Evolutionary conservation across 352 stramenopile genomes (phyloP).

Genomic region (Globisporangium irregulare): DNA sequence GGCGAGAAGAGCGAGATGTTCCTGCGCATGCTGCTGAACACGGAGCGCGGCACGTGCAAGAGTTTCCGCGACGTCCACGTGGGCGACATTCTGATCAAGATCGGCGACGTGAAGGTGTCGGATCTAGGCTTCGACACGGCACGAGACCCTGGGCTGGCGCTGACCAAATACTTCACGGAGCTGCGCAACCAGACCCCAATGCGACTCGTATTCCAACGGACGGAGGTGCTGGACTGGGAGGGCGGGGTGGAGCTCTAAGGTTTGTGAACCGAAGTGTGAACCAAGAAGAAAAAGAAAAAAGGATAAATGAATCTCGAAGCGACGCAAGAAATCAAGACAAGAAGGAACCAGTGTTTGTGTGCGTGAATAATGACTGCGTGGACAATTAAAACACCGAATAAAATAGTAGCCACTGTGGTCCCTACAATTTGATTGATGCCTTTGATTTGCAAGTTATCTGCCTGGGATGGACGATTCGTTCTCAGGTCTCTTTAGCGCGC

Average conservation of each 20-base stretch:
- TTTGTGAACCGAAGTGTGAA: background rate
- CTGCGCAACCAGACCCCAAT: slow-evolving; percentile 52
- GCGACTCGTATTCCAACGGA: slow-evolving; percentile 66
- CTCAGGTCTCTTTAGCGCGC: background rate
- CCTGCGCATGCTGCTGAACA: slow-evolving; percentile 74
- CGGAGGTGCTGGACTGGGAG: slow-evolving; percentile 60
- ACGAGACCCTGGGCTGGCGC: slow-evolving; percentile 36
- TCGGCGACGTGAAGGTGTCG: slow-evolving; percentile 53
- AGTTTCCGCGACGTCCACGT: slow-evolving; percentile 61
- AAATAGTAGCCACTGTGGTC: background rate
- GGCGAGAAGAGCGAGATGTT: slow-evolving; percentile 46
- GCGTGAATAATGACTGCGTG: slow-evolving; percentile 2
- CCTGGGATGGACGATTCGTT: background rate
- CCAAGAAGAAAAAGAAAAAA: no score
- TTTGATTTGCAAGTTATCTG: background rate
- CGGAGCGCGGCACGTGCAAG: slow-evolving; percentile 60
- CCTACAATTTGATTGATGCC: background rate
- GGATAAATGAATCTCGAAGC: background rate
- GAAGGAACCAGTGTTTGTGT: background rate
- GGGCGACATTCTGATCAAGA: slow-evolving; percentile 62
- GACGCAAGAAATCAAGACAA: background rate
- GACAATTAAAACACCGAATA: background rate
- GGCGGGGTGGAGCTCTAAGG: slow-evolving; percentile 63
- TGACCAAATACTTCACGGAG: slow-evolving; percentile 72
- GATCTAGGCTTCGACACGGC: slow-evolving; percentile 50